phyloP scores from a whole-genome alignment of 306 rosid species.

The Sicyos edulis region DNA sequence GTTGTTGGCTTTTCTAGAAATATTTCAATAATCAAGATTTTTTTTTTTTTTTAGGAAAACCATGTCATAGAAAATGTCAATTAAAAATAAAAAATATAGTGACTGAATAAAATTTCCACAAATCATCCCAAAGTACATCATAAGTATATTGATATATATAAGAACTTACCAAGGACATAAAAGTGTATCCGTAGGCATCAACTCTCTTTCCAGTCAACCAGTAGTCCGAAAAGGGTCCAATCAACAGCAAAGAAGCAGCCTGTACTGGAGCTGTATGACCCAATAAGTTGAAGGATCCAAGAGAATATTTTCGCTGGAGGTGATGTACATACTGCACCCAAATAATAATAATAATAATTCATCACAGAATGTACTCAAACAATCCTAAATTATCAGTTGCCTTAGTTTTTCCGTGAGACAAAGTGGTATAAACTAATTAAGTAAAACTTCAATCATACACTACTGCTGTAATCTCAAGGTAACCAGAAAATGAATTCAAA shows the following conservation, averaged over 20 bases:
- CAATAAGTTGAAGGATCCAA: conserved; percentile 79
- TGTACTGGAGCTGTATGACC: conserved; percentile 98
- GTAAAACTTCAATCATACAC: not conserved
- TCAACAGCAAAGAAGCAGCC: conserved; percentile 55
- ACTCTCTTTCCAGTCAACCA: conserved; percentile 78
- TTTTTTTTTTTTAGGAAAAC: not conserved
- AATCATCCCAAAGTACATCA: not conserved
- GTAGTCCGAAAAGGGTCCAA: conserved; percentile 73
- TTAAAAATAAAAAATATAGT: not conserved
- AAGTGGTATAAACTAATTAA: not conserved
- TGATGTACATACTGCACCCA: conserved; percentile 74
- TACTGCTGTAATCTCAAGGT: not conserved
- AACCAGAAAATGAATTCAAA: not conserved
- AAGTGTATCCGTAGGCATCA: conserved; percentile 41
- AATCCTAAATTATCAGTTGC: not conserved
- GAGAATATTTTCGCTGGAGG: conserved; percentile 83
- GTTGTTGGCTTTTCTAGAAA: not conserved
- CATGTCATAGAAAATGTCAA: not conserved
- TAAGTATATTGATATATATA: not conserved
- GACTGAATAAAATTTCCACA: not conserved
- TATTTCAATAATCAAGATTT: not conserved
- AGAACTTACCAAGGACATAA: conserved; percentile 48
- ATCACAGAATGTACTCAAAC: not conserved
- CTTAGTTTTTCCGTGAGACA: not conserved
- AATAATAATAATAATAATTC: not conserved